Base-by-base conservation (phyloP, 1,139 yeast genomes). In the Sugiyamaella neomexicana region DNA sequence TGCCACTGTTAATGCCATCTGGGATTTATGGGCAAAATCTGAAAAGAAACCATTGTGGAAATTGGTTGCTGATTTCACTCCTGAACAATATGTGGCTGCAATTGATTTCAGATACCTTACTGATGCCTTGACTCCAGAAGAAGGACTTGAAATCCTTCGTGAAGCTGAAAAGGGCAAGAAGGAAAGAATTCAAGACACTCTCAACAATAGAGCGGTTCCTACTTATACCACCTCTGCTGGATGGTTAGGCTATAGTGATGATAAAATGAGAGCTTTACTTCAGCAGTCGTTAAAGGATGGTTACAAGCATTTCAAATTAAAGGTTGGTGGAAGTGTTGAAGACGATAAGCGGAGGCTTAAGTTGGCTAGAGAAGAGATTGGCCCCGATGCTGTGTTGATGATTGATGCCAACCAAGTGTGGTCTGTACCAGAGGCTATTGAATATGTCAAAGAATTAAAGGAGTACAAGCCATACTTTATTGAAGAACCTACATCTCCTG, bases 191-290 rank as follows among this genome's bases (percentile, higher is more conserved):
- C 49, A 68, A 48, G 73, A 72, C 41, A 76, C 75, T 1, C 43
- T 58, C 15, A 62, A 64, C 37, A 67, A 71, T 58, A 56, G 56
- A 12, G 78, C 78, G 0, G 78, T 75, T 10, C 78, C 78, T 2
- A 75, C 75, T 5, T 75, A 75, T 58, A 74, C 78, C 38, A 75
- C 78, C 8, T 68, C 75, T 48, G 78, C 78, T 8, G 78, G 78
- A 8, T 75, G 78, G 78, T 63, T 75, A 25, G 78, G 76, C 2
- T 75, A 72, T 58, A 62, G 65, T 45, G 78, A 74, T 40, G 78
- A 75, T 17, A 74, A 74, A 57, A 74, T 75, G 69, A 66, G 65
- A 50, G 49, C 55, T 5, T 57, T 72, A 41, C 59, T 72, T 41
- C 59, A 61, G 31, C 71, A 73, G 53, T 69, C 75, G 39, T 60